phyloP scores from a whole-genome alignment of 2,329 filamentous ascomycete species.

The Aspergillus udagawae region DNA sequence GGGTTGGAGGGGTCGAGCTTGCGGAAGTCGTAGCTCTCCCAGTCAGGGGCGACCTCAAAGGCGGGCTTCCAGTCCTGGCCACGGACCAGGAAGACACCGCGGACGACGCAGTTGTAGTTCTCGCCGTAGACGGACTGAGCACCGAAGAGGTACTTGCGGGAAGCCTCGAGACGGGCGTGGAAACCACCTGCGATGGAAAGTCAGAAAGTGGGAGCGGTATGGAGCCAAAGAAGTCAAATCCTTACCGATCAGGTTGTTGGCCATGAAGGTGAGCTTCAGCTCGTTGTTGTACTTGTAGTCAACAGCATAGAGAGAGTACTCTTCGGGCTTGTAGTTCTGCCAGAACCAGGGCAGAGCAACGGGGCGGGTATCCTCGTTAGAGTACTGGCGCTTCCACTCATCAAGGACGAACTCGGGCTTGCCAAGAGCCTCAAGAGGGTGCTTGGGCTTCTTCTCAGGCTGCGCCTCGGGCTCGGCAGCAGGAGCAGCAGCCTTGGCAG shows the following conservation, averaged over 20 bases:
- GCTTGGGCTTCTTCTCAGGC: slow-evolving; percentile 81
- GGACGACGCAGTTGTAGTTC: slow-evolving; percentile 84
- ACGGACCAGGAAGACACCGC: slow-evolving; percentile 91
- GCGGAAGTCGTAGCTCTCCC: slow-evolving; percentile 91
- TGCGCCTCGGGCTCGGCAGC: slow-evolving; percentile 54
- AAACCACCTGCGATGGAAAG: slow-evolving; percentile 62
- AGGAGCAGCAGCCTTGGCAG: slow-evolving; percentile 47
- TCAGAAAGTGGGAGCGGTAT: slow-evolving; percentile 8
- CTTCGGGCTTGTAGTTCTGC: slow-evolving; percentile 88
- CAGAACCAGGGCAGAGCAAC: slow-evolving; percentile 95
- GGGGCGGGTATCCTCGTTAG: slow-evolving; percentile 81
- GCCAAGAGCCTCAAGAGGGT: slow-evolving; percentile 82
- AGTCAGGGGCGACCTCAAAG: slow-evolving; percentile 96
- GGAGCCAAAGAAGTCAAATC: not conserved
- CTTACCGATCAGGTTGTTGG: slow-evolving; percentile 86
- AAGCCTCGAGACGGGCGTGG: slow-evolving; percentile 93
- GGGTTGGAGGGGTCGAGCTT: slow-evolving; percentile 89
- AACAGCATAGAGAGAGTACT: slow-evolving; percentile 92
- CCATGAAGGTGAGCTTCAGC: slow-evolving; percentile 97
- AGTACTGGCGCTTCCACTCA: slow-evolving; percentile 99
- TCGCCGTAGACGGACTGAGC: slow-evolving; percentile 81
- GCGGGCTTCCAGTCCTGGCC: slow-evolving; percentile 81
- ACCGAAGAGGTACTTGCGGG: slow-evolving; percentile 97
- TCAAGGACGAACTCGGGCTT: slow-evolving; percentile 79
- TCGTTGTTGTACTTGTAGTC: slow-evolving; percentile 99